Evolutionary conservation across 129 eudicot genomes (phyloP).

Genomic region (Calendula officinalis): DNA sequence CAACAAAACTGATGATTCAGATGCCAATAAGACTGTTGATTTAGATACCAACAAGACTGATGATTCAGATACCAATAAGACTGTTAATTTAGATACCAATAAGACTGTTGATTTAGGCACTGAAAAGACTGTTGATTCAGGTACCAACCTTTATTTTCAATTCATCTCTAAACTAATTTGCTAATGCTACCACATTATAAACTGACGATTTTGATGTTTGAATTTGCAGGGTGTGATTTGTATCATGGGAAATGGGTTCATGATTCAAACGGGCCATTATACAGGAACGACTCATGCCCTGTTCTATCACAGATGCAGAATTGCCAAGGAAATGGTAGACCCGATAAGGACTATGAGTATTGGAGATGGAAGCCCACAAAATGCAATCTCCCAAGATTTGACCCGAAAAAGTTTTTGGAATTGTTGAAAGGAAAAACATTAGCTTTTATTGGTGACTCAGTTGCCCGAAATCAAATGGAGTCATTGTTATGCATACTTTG

Average conservation of each 20-base stretch:
- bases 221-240: slow-evolving; percentile 41
- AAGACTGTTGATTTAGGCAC: too few relatives aligned
- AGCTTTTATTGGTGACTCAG: slow-evolving; percentile 92
- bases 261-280: slow-evolving; percentile 53
- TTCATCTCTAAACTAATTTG: neutral
- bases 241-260: slow-evolving; percentile 69
- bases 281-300: slow-evolving; percentile 63
- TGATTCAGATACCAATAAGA: slow-evolving; percentile 9
- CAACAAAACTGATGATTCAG: slow-evolving; percentile 3
- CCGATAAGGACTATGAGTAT: slow-evolving; percentile 56
- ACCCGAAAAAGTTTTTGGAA: slow-evolving; percentile 51
- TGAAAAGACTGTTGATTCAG: neutral
- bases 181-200: neutral
- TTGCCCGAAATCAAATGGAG: slow-evolving; percentile 84
- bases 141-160: neutral
- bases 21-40: slow-evolving; percentile 8
- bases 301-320: slow-evolving; percentile 76
- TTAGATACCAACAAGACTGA: neutral
- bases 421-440: slow-evolving; percentile 60
- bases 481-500: slow-evolving; percentile 81
- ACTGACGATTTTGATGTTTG: too few relatives aligned
- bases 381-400: slow-evolving; percentile 56
- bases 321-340: slow-evolving; percentile 81
- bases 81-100: neutral
- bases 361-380: slow-evolving; percentile 86